Percentiles rank a stretch among this genome's conserved stretches.
Evolutionary conservation across 768 basidiomycete genomes (phyloP).

Genomic region (Fibroporia radiculosa): DNA sequence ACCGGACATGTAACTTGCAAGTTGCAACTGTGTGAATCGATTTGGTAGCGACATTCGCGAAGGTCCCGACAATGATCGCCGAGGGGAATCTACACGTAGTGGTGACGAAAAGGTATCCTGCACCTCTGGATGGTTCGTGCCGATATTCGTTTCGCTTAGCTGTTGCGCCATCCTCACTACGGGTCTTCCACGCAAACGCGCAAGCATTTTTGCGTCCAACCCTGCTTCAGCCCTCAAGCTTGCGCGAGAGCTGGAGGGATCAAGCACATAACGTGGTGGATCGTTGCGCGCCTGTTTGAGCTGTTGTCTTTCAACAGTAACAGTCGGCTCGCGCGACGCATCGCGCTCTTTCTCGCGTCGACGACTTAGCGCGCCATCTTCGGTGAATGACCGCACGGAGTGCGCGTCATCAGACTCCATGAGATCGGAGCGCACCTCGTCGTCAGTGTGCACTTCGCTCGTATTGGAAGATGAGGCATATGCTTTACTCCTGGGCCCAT

Average conservation of each 20-base stretch:
- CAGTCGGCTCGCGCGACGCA: not conserved
- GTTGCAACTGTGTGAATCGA: conserved; percentile 10
- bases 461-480: conserved; percentile 49
- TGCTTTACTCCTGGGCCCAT: conserved; percentile 2
- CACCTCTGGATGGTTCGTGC: conserved; percentile 2
- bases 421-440: conserved; percentile 49
- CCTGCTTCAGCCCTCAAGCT: conserved; percentile 1
- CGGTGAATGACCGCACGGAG: conserved; percentile 61
- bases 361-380: conserved; percentile 26
- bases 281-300: not conserved
- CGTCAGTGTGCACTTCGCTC: conserved; percentile 62
- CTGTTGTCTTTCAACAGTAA: conserved; percentile 1
- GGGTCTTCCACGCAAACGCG: conserved; percentile 16
- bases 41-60: conserved; percentile 14
- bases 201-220: conserved; percentile 16
- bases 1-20: conserved; percentile 7
- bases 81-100: conserved; percentile 22
- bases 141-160: conserved; percentile 1
- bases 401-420: conserved; percentile 62
- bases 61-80: conserved; percentile 28
- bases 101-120: conserved; percentile 17
- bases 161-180: conserved; percentile 13
- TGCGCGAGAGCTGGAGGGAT: conserved; percentile 10
- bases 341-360: conserved; percentile 9
- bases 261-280: conserved; percentile 10